Evolutionary conservation across 305 asterid genomes (phyloP).

Genomic region (Fraxinus nigra): DNA sequence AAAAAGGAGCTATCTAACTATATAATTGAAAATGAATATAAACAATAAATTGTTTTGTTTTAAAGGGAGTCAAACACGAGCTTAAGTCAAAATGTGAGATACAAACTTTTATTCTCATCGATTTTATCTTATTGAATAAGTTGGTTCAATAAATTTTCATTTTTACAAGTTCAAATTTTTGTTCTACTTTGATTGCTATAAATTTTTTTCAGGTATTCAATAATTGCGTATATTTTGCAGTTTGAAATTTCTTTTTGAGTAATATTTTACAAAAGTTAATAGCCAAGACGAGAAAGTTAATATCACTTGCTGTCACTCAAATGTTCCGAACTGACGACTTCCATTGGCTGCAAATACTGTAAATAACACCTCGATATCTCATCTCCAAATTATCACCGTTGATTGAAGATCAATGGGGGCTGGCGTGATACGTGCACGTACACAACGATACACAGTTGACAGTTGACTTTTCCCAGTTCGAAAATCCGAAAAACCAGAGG

Average conservation of each 20-base stretch:
- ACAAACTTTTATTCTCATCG: background rate
- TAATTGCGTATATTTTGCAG: background rate
- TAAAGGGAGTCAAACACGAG: too few species aligned
- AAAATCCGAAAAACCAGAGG: background rate
- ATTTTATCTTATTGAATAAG: background rate
- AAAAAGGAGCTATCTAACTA: too few species aligned
- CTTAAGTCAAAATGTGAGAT: background rate
- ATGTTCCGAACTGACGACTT: background rate
- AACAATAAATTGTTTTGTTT: too few species aligned
- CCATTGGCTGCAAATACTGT: background rate
- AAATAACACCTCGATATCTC: background rate
- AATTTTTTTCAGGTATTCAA: background rate
- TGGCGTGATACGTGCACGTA: background rate
- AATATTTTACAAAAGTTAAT: too few species aligned
- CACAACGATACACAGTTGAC: background rate
- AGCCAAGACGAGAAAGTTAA: background rate
- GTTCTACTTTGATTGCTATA: background rate
- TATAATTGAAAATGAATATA: too few species aligned
- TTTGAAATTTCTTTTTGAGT: background rate
- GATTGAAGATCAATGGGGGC: background rate
- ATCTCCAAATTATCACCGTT: background rate
- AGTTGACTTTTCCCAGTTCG: background rate
- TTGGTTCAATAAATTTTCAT: background rate
- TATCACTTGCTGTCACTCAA: background rate
- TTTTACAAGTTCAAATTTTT: background rate